Base-by-base conservation (phyloP, 2,329 filamentous ascomycete species). In the Pseudohalonectria lignicola region DNA sequence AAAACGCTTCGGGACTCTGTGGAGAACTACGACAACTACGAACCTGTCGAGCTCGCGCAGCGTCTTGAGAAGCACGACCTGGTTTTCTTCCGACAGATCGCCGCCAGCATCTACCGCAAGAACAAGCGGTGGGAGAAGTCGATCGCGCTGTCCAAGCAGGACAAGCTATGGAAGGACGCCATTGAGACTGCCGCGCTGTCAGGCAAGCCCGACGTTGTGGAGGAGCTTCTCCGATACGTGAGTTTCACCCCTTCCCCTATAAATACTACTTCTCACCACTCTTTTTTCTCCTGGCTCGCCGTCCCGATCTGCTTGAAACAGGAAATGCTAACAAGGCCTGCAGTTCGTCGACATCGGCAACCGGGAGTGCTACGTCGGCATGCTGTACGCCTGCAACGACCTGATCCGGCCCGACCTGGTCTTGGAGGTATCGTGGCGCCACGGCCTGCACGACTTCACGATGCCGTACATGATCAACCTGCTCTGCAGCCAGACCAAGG, bases 391-490 rank as follows among this genome's bases (percentile, higher is more conserved):
- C 37, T 98, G 92, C 72, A 94, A 98, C 63, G 92, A 96, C 42
- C 82, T 98, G 44, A 88, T 98, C 50, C 86, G 86, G 15, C 82
- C 93, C 4, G 87, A 96, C 55, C 71, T 93, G 37, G 82, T 98
- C 42, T 76, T 98, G 61, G 92, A 98, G 67, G 76, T 98, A 41
- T 96, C 92, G 42, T 98, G 92, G 92, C 90, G 92, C 51, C 74
- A 94, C 57, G 86, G 87, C 43, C 81, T 98, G 29, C 79, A 81
- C 52, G 92, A 98, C 67, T 98, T 94, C 66, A 94, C 88, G 34
- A 98, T 98, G 93, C 92, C 92, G 15, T 98, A 94, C 71, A 93
- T 98, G 86, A 96, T 98, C 75, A 98, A 96, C 68, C 83, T 93
- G 68, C 71, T 98, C 46, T 78, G 81, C 49, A 87, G 94, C 62